Evolutionary conservation across 2,329 filamentous ascomycete genomes (phyloP).

Genomic region (Sodiomyces alkalinus): DNA sequence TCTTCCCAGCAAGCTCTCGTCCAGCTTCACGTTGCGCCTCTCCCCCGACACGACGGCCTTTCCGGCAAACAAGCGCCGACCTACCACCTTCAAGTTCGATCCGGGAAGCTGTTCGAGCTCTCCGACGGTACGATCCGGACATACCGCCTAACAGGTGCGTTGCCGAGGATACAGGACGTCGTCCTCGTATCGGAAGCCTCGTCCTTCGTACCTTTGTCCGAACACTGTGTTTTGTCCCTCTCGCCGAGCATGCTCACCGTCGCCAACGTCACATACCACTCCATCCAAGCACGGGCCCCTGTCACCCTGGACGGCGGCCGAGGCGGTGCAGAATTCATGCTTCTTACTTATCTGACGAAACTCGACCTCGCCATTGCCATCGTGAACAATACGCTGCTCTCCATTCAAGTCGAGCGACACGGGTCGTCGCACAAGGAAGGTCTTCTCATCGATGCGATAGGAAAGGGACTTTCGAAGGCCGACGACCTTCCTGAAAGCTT

Average conservation of each 20-base stretch:
- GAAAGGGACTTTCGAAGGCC: slow-evolving; percentile 33
- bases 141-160: slow-evolving; percentile 47
- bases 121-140: slow-evolving; percentile 36
- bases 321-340: slow-evolving; percentile 18
- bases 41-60: slow-evolving; percentile 12
- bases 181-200: slow-evolving; percentile 31
- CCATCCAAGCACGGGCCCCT: slow-evolving; percentile 35
- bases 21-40: slow-evolving; percentile 23
- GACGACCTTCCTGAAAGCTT: slow-evolving; percentile 4
- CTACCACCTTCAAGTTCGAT: slow-evolving; percentile 46
- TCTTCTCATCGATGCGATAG: slow-evolving; percentile 58
- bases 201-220: slow-evolving; percentile 53
- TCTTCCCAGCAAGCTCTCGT: slow-evolving; percentile 14
- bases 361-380: slow-evolving; percentile 52
- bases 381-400: slow-evolving; percentile 46
- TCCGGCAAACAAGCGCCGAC: slow-evolving; percentile 8
- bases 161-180: slow-evolving; percentile 44
- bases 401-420: slow-evolving; percentile 52
- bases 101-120: slow-evolving; percentile 49
- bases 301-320: slow-evolving; percentile 25
- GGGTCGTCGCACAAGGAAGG: slow-evolving; percentile 41
- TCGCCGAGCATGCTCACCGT: slow-evolving; percentile 40
- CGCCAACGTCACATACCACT: slow-evolving; percentile 55
- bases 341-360: slow-evolving; percentile 49
- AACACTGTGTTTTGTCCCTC: slow-evolving; percentile 48